Percentiles rank a stretch among this genome's conserved stretches.
Conservation (phyloP, 768 basidiomycete species). For the Ramaria sp. region DNA sequence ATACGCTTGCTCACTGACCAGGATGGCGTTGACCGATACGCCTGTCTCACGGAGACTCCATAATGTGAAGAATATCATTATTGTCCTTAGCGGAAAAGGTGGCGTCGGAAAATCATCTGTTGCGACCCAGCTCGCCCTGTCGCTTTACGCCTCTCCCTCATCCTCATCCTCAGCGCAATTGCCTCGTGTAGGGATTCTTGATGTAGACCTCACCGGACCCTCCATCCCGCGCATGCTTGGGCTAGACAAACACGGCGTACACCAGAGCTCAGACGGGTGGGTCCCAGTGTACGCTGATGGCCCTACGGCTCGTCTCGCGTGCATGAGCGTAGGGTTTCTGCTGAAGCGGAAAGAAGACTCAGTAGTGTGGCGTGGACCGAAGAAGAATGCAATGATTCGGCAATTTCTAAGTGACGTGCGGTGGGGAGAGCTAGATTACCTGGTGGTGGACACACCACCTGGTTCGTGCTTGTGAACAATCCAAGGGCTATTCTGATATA, state of each 20-base stretch:
- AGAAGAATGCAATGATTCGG: conserved; percentile 97
- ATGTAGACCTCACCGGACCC: conserved; percentile 89
- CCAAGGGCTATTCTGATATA: neutral
- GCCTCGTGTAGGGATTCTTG: conserved; percentile 79
- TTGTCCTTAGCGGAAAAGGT: conserved; percentile 94
- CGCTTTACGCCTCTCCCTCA: conserved; percentile 48
- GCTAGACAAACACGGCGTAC: conserved; percentile 75
- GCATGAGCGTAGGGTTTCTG: conserved; percentile 96
- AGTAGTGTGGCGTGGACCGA: conserved; percentile 97
- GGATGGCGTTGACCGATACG: conserved; percentile 24
- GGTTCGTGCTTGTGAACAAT: conserved; percentile 39
- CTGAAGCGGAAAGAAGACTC: conserved; percentile 84
- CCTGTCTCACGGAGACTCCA: conserved; percentile 64
- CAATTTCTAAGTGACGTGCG: conserved; percentile 92
- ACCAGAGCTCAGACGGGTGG: conserved; percentile 94
- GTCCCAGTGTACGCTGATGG: conserved; percentile 96
- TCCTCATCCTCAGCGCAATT: conserved; percentile 18
- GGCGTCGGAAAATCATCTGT: conserved; percentile 99
- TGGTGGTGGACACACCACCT: conserved; percentile 93
- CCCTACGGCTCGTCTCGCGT: conserved; percentile 58
- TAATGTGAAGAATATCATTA: conserved; percentile 73
- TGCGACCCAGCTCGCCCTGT: conserved; percentile 82
- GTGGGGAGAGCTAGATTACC: conserved; percentile 89
- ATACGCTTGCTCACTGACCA: neutral
- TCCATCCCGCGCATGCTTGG: conserved; percentile 95